Evolutionary conservation across 2,329 filamentous ascomycete species (phyloP).

Genomic region (Fusarium dimerum): DNA sequence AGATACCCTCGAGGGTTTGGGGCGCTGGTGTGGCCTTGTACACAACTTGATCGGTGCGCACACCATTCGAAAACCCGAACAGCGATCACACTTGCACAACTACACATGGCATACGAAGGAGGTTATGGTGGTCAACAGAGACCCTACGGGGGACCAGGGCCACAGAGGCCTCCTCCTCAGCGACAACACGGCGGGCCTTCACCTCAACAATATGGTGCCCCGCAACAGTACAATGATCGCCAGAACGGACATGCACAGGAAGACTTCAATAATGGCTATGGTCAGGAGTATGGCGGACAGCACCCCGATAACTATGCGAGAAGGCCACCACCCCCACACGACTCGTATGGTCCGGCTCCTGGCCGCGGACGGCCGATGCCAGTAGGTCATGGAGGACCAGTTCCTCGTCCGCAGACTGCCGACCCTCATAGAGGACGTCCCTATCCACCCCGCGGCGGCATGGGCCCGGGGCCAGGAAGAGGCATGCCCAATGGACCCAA

Average conservation of each 20-base stretch:
- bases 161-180: slow-evolving; percentile 40
- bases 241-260: slow-evolving; percentile 49
- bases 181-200: slow-evolving; percentile 36
- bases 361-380: slow-evolving; percentile 44
- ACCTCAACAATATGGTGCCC: slow-evolving; percentile 38
- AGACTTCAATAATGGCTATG: slow-evolving; percentile 44
- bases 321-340: slow-evolving; percentile 44
- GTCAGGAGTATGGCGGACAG: slow-evolving; percentile 42
- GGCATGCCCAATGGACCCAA: slow-evolving; percentile 29
- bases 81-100: neutral
- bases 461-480: slow-evolving; percentile 30
- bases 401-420: slow-evolving; percentile 42
- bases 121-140: slow-evolving; percentile 46
- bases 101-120: slow-evolving; percentile 53
- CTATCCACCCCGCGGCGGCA: slow-evolving; percentile 40
- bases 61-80: neutral
- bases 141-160: slow-evolving; percentile 49
- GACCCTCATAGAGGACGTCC: slow-evolving; percentile 39
- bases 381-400: slow-evolving; percentile 46
- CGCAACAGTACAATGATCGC: slow-evolving; percentile 48
- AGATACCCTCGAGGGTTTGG: neutral
- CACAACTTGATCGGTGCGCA: neutral
- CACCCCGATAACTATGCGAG: slow-evolving; percentile 50
- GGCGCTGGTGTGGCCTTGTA: neutral
- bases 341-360: slow-evolving; percentile 45